Percentiles rank a stretch among this genome's conserved stretches.
These are phyloP conservation scores for Alternaria sp. DNA, from an alignment of 2,329 filamentous ascomycete species.

Conservation along the genomic window DNA sequence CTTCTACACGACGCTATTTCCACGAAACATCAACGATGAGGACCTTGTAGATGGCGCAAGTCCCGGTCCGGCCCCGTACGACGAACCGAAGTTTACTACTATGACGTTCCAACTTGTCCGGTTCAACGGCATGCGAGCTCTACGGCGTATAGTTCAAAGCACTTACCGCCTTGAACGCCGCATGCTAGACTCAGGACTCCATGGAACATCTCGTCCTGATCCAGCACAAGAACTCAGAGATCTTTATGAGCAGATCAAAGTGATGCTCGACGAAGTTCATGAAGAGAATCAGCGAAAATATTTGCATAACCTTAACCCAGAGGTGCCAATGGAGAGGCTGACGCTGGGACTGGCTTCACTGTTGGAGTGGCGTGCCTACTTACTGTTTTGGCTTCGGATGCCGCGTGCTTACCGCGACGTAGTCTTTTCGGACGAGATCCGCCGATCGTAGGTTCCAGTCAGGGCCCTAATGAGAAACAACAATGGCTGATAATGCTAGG, in stretches of 20 bases:
- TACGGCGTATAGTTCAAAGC: conserved; percentile 45
- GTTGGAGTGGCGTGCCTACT: conserved; percentile 47
- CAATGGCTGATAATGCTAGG: conserved; percentile 19
- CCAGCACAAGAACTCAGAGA: conserved; percentile 41
- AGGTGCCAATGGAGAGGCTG: conserved; percentile 41
- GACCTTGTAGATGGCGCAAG: conserved; percentile 46
- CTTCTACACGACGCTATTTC: conserved; percentile 47
- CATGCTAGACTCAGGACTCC: conserved; percentile 43
- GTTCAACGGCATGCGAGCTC: conserved; percentile 41
- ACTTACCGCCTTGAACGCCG: conserved; percentile 47
- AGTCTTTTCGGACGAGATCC: conserved; percentile 44
- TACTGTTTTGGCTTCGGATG: conserved; percentile 50
- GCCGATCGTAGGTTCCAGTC: conserved; percentile 37
- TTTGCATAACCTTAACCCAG: conserved; percentile 38
- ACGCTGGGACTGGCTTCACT: conserved; percentile 40
- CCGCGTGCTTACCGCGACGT: conserved; percentile 45
- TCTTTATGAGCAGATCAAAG: conserved; percentile 46
- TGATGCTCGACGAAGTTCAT: conserved; percentile 45
- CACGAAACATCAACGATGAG: conserved; percentile 48
- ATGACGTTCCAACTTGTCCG: conserved; percentile 47
- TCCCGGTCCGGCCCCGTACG: conserved; percentile 36
- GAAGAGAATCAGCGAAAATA: conserved; percentile 43
- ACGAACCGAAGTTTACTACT: conserved; percentile 42
- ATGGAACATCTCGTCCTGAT: conserved; percentile 42
- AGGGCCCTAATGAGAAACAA: not conserved